A percentile compares a stretch with the other conserved stretches of the same genome.
These are phyloP conservation scores for Colletotrichum lupini DNA, from an alignment of 2,329 filamentous ascomycete species.

Conservation along the genomic window DNA sequence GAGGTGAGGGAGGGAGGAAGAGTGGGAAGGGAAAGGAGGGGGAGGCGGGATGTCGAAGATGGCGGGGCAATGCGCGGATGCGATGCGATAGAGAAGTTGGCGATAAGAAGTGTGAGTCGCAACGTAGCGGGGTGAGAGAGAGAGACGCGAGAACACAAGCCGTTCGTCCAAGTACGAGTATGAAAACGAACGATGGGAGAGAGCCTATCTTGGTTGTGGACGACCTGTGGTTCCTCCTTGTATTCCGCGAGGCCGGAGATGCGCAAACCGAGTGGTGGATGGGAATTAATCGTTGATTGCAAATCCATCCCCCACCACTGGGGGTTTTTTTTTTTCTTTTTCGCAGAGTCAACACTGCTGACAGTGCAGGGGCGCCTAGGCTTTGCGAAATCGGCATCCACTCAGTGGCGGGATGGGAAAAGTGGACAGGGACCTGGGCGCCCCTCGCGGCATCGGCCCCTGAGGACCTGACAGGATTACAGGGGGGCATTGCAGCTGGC, in stretches of 20 bases:
- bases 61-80: constrained; percentile 6
- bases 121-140: neutral
- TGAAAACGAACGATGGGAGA: neutral
- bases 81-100: neutral
- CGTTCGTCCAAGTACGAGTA: neutral
- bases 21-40: neutral
- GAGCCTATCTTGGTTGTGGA: neutral
- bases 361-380: neutral
- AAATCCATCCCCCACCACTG: constrained; percentile 37
- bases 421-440: neutral
- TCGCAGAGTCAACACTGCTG: constrained; percentile 4
- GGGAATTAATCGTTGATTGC: constrained; percentile 28
- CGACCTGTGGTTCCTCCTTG: too few relatives aligned
- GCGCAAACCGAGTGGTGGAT: constrained; percentile 14
- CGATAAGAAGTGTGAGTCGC: neutral
- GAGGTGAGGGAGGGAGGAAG: neutral
- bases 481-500: constrained; percentile 10
- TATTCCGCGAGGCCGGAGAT: constrained; percentile 32
- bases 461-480: neutral
- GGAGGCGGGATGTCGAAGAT: neutral
- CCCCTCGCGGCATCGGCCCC: constrained; percentile 27
- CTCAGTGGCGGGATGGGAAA: constrained; percentile 23
- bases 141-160: neutral
- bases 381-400: constrained; percentile 31
- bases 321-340: constrained; percentile 20